These are phyloP conservation scores for Salix brachista DNA, from an alignment of 345 rosid genomes.

Conservation along the genomic window DNA sequence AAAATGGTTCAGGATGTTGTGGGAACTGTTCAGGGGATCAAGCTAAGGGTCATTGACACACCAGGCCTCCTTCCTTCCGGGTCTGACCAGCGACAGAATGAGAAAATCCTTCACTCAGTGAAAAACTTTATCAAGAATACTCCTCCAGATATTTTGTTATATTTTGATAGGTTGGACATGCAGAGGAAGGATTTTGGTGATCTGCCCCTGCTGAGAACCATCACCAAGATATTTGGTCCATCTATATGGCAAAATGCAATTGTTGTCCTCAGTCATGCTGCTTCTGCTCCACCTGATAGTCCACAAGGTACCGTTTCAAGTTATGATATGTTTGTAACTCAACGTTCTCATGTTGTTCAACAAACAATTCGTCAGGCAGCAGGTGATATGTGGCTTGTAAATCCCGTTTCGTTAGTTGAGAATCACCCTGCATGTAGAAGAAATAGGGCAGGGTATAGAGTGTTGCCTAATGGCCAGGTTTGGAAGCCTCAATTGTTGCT, in stretches of 20 bases:
- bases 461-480: conserved; percentile 96
- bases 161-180: conserved; percentile 95
- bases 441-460: conserved; percentile 94
- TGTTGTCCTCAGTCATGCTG: conserved; percentile 97
- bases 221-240: conserved; percentile 86
- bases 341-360: conserved; percentile 89
- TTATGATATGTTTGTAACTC: conserved; percentile 96
- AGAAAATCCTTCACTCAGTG: conserved; percentile 78
- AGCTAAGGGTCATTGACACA: conserved; percentile 92
- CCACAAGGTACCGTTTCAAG: conserved; percentile 88
- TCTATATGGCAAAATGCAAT: conserved; percentile 98
- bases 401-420: conserved; percentile 94
- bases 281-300: conserved; percentile 98
- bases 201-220: conserved; percentile 88
- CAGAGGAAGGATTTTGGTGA: conserved; percentile 90
- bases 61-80: conserved; percentile 93
- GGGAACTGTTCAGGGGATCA: conserved; percentile 95
- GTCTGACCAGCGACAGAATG: conserved; percentile 88
- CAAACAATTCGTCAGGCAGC: conserved; percentile 98
- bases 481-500: conserved; percentile 96
- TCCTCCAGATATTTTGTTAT: conserved; percentile 92
- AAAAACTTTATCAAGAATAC: conserved; percentile 75
- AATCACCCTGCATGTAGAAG: conserved; percentile 97
- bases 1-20: conserved; percentile 91
- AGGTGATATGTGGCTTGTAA: conserved; percentile 98